A percentile compares a stretch with the other conserved stretches of the same genome.
phyloP scores from a whole-genome alignment of 2,329 filamentous ascomycete species.

The Beauveria brongniartii region DNA sequence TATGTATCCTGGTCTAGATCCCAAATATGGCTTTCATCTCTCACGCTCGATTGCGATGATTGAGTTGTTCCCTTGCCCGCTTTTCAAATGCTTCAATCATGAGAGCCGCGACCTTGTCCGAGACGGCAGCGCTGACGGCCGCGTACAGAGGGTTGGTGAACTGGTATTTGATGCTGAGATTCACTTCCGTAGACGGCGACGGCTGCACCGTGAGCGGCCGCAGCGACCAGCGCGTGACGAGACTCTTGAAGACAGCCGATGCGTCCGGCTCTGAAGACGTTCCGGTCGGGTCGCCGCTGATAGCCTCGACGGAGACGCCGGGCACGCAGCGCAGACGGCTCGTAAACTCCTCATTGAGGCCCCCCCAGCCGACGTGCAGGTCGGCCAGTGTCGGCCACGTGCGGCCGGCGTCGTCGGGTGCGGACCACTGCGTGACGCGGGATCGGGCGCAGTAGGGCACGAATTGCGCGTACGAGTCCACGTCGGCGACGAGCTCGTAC shows the following conservation, averaged over 20 bases:
- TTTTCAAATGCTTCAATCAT: conserved; percentile 95
- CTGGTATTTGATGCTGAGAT: conserved; percentile 68
- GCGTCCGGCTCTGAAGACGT: conserved; percentile 28
- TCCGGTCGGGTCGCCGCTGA: conserved; percentile 52
- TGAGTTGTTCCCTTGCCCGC: conserved; percentile 50
- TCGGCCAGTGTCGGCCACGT: conserved; percentile 67
- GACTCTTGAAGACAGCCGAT: conserved; percentile 54
- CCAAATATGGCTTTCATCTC: not conserved
- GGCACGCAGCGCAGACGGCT: conserved; percentile 73
- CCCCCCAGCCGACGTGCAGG: conserved; percentile 78
- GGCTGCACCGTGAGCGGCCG: conserved; percentile 27
- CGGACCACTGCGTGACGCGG: conserved; percentile 67
- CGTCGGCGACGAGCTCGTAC: conserved; percentile 81
- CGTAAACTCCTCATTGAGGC: conserved; percentile 75
- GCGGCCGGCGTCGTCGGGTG: conserved; percentile 38
- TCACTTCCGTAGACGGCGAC: conserved; percentile 55
- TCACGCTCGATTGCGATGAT: not conserved
- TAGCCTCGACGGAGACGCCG: conserved; percentile 64
- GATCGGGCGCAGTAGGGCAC: conserved; percentile 84
- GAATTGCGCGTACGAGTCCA: conserved; percentile 76
- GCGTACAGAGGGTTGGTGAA: conserved; percentile 87
- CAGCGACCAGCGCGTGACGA: conserved; percentile 64
- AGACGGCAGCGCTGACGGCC: conserved; percentile 70
- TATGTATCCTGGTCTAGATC: not conserved
- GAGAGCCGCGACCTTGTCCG: conserved; percentile 72